These are phyloP conservation scores for Scutellaria minor DNA, from an alignment of 257 asterid genomes.

Conservation along the genomic window DNA sequence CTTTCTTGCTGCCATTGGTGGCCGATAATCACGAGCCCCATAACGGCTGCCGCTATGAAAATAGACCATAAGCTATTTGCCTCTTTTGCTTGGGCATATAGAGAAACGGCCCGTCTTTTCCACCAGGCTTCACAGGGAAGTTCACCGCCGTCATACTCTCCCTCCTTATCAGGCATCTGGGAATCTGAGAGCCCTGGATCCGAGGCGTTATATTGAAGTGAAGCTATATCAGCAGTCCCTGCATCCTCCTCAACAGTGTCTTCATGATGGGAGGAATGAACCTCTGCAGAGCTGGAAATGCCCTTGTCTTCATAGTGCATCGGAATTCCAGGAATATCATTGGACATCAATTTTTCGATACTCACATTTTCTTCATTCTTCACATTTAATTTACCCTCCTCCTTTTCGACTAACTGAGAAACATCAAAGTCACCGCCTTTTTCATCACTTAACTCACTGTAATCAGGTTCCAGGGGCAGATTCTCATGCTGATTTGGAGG, in stretches of 20 bases:
- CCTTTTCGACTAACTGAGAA: conserved; percentile 40
- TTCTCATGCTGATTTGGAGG: conserved; percentile 83
- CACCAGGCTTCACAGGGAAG: conserved; percentile 96
- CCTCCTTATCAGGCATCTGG: conserved; percentile 45
- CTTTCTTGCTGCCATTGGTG: conserved; percentile 88
- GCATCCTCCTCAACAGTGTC: conserved; percentile 43
- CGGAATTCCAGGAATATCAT: conserved; percentile 47
- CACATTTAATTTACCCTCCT: conserved; percentile 33
- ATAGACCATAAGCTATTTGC: conserved; percentile 84
- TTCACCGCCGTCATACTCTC: conserved; percentile 46
- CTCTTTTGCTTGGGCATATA: conserved; percentile 78
- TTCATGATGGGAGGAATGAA: conserved; percentile 49
- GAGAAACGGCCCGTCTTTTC: conserved; percentile 71
- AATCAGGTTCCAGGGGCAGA: conserved; percentile 56
- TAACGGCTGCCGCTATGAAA: conserved; percentile 82
- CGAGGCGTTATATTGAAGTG: conserved; percentile 39
- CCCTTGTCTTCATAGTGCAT: conserved; percentile 36
- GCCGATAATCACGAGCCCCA: conserved; percentile 86
- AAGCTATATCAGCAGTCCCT: conserved; percentile 39
- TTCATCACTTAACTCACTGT: conserved; percentile 42
- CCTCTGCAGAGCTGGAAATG: conserved; percentile 46
- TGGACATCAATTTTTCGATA: conserved; percentile 35
- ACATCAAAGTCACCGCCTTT: conserved; percentile 40
- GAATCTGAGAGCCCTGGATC: conserved; percentile 43
- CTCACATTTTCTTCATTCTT: conserved; percentile 44